Evolutionary conservation across 75 land plant genomes (phyloP).

Genomic region (Cupressus sempervirens): DNA sequence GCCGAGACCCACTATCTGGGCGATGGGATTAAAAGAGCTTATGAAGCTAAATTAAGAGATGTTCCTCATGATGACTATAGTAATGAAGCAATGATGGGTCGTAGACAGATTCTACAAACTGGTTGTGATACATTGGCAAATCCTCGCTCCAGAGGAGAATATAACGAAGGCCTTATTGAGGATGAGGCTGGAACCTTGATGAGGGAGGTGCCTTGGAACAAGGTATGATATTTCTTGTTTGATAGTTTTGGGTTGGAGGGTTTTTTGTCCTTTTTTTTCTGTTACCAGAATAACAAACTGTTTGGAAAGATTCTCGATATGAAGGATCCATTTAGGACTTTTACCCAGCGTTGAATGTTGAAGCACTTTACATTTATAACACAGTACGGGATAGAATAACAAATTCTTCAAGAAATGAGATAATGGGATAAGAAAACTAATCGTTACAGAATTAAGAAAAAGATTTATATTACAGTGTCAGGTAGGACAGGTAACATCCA

Average conservation of each 20-base stretch:
- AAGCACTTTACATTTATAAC: too few species aligned
- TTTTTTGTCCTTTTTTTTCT: not conserved
- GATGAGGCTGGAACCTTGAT: constrained; percentile 59
- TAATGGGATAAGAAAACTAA: not conserved
- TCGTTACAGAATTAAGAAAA: not conserved
- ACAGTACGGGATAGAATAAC: not conserved
- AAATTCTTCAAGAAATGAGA: not conserved
- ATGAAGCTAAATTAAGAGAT: constrained; percentile 64
- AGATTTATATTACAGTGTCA: not conserved
- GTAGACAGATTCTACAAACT: constrained; percentile 73
- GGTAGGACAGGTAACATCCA: not conserved
- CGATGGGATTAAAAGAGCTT: constrained; percentile 74
- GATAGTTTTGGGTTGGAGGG: not conserved
- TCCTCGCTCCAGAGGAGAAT: constrained; percentile 55
- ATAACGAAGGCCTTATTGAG: constrained; percentile 64
- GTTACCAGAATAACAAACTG: not conserved
- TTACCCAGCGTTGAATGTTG: not conserved
- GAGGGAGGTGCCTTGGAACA: constrained; percentile 80
- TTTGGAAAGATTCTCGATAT: not conserved
- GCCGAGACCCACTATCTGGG: constrained; percentile 78
- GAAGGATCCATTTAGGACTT: not conserved
- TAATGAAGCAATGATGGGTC: constrained; percentile 65
- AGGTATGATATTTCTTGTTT: constrained; percentile 33
- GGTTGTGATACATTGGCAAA: constrained; percentile 77
- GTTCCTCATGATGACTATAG: constrained; percentile 81